Evolutionary conservation across 2,329 filamentous ascomycete genomes (phyloP), one percentile per base, ranked within the genome.

Genomic region (Mariannaea elegans): DNA sequence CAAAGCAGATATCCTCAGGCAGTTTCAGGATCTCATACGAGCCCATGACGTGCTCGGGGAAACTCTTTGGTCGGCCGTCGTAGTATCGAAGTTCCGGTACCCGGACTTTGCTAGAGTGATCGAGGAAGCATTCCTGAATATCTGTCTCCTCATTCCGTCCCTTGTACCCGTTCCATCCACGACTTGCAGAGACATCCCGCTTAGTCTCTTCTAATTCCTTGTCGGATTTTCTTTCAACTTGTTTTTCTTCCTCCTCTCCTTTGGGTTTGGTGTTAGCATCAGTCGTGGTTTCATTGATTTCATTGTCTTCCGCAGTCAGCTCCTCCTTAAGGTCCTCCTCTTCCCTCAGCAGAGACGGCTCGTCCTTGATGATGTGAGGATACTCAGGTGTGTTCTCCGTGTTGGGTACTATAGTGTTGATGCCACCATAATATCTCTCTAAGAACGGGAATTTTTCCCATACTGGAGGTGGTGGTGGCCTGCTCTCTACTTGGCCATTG

Each of bases 391-490:
- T 80, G 65, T 94, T 94, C 46, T 91, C 81, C 13, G 82, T 75
- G 23, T 87, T 78, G 0, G 87, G 77, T 0, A 91, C 86, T 62
- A 99, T 73, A 0, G 85, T 90, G 64, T 89, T 84, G 59, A 99
- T 84, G 1, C 95, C 95, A 13, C 93, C 94, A 74, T 97, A 95
- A 74, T 97, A 99, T 63, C 94, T 85, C 61, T 89, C 90, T 62
- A 99, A 76, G 71, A 97, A 96, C 0, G 88, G 87, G 73, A 97
- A 98, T 9, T 84, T 86, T 73, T 97, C 92, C 93, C 94, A 98
- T 5, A 85, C 77, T 0, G 88, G 87, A 12, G 92, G 91, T 18
- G 87, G 85, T 0, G 85, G 76, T 0, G 87, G 82, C 12, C 83
- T 69, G 7, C 70, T 73, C 12, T 73, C 70, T 5, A 77, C 73